Evolutionary conservation across 2,329 filamentous ascomycete species (phyloP), one percentile per base, ranked within the genome.

Genomic region (Plenodomus biglobosus): DNA sequence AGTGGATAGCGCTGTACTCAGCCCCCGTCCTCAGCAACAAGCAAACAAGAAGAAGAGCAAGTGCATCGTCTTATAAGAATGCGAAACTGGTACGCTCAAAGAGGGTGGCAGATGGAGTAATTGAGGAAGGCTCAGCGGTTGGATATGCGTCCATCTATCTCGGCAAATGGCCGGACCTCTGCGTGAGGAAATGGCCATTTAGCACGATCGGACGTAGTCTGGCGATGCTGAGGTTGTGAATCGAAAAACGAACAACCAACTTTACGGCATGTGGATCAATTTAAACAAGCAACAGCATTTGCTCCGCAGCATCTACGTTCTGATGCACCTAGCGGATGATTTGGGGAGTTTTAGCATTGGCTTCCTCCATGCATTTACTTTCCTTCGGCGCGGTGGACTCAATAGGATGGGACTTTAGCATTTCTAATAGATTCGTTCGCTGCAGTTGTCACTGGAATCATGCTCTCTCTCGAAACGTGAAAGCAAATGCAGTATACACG

Each of bases 1-100:
- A 22, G 41, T 40, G 16, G 36, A 8, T 51, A 74, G 72, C 43
- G 71, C 71, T 43, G 72, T 74, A 18, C 69, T 74, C 38, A 74
- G 70, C 55, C 72, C 72, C 24, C 70, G 72, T 44, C 69, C 72
- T 19, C 56, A 59, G 42, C 53, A 56, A 47, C 38, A 53, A 38
- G 56, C 56, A 38, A 53, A 57, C 36, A 65, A 63, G 58, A 63
- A 63, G 55, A 61, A 56, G 53, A 59, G 42, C 48, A 61, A 65
- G 46, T 66, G 59, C 56, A 55, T 58, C 46, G 58, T 66, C 50
- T 47, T 66, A 49, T 71, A 47, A 69, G 55, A 13, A 19, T 36
- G 30, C 34, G 38, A 36, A 32, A 36, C 5, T 32, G 47, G 38
- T 20, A 44, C 13, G 46, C 42, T 46, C 49, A 40, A 39, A 18